Evolutionary conservation across 352 stramenopile genomes (phyloP), one percentile per base, ranked within the genome.

Genomic region (Blastocystis sp.): DNA sequence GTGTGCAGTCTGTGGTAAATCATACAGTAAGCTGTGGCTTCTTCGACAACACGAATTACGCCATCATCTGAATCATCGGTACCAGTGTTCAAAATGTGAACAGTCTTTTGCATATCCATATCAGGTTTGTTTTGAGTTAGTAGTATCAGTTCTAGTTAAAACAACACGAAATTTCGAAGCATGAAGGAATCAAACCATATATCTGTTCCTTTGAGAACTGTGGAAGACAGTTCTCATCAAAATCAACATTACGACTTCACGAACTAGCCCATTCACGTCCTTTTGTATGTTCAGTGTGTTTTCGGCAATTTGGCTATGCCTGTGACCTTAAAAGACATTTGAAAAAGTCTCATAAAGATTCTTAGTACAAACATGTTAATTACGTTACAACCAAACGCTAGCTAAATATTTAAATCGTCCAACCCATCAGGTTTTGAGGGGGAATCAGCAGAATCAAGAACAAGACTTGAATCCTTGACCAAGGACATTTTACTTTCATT

Each of bases 131-230:
- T 33, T 22, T 42, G n/a, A 9, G 17, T 4, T 48, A 27, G 15
- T 84, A 48, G 24, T n/a, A n/a, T n/a, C n/a, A 84, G 17, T 54
- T 69, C 22, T 84, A 84, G 73, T 42, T 84, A 35, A 84, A 84
- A 37, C 42, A 84, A 68, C 73, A 84, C 33, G 73, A 84, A 27
- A 84, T 84, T 62, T 69, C 73, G n/a, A 84, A 68, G 73, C 73
- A 84, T 48, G 73, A 84, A 15, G 73, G 73, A 22, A 84, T 84
- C 0, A 84, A 84, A 11, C 73, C 73, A 2, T 84, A 66, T 68
- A 27, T 84, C 13, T 84, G 73, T 56, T 84, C 73, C 9, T 84
- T 66, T 68, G 73, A 84, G 30, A 56, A 56, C 22, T 84, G 73
- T 30, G 73, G 73, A 56, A 84, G 68, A 57, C 42, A 64, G 51